Percentiles rank a stretch among this genome's conserved stretches.
Evolutionary conservation across 352 stramenopile species (phyloP).

Genomic region (Phytophthora sp.): DNA sequence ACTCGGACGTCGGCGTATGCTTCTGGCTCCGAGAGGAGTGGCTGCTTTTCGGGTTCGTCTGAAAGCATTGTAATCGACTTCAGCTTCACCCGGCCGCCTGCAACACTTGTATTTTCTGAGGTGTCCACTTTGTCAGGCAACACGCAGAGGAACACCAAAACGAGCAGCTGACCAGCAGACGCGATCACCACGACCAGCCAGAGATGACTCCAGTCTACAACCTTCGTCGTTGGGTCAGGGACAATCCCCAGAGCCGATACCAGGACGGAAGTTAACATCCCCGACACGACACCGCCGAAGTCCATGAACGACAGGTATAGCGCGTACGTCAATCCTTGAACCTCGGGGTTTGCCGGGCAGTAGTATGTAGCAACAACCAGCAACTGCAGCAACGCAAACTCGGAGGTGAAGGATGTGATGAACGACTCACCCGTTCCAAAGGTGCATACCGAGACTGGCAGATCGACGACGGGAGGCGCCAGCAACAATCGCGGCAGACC

Average conservation of each 20-base stretch:
- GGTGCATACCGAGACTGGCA: slow-evolving; percentile 72
- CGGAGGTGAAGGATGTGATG: slow-evolving; percentile 75
- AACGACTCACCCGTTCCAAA: slow-evolving; percentile 77
- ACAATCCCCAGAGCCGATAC: slow-evolving; percentile 68
- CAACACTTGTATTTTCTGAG: slow-evolving; percentile 11
- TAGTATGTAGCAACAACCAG: slow-evolving; percentile 88
- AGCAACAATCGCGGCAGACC: slow-evolving; percentile 70
- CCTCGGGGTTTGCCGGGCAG: slow-evolving; percentile 53
- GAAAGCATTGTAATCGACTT: slow-evolving; percentile 16
- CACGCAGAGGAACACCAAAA: slow-evolving; percentile 74
- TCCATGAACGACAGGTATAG: slow-evolving; percentile 88
- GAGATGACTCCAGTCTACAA: slow-evolving; percentile 66
- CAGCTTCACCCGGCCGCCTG: slow-evolving; percentile 4
- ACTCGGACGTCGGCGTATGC: slow-evolving; percentile 26
- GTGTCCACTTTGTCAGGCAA: slow-evolving; percentile 68
- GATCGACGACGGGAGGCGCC: slow-evolving; percentile 51
- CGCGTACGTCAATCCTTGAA: slow-evolving; percentile 81
- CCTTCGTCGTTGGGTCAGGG: slow-evolving; percentile 53
- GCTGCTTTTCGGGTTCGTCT: slow-evolving; percentile 46
- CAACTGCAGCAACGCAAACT: slow-evolving; percentile 83
- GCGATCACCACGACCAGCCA: slow-evolving; percentile 69
- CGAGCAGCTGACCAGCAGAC: slow-evolving; percentile 61
- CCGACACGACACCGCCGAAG: slow-evolving; percentile 80
- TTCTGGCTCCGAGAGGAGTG: slow-evolving; percentile 46
- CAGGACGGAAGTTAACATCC: slow-evolving; percentile 60